A percentile compares a stretch with the other conserved stretches of the same genome.
Conservation (phyloP, 1,284 basidiomycete genomes). For the Microbotryum saponariae region DNA sequence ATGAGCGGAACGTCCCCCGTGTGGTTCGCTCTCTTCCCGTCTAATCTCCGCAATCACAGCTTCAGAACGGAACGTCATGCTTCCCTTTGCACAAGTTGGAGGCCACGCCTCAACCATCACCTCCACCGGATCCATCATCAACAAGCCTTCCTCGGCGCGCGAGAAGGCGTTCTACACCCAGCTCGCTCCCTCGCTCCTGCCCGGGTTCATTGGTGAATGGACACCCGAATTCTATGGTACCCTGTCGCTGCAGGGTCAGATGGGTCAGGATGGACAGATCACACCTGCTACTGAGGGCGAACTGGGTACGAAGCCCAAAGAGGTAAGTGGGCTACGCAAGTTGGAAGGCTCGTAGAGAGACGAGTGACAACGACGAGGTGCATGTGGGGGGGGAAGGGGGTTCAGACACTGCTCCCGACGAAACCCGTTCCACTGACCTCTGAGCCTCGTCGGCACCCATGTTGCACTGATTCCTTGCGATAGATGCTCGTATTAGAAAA, state of each 20-base stretch:
- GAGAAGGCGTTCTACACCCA: conserved; percentile 77
- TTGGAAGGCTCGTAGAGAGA: conserved; percentile 16
- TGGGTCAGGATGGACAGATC: conserved; percentile 42
- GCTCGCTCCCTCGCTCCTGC: conserved; percentile 44
- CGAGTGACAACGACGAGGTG: conserved; percentile 48
- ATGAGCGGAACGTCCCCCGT: too few species aligned
- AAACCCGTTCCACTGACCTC: neutral
- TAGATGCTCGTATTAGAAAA: conserved; percentile 80
- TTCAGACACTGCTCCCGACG: neutral
- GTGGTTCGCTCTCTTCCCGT: too few species aligned
- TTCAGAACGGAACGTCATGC: neutral
- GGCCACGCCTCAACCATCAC: conserved; percentile 70
- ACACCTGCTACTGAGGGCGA: conserved; percentile 37
- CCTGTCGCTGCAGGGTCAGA: conserved; percentile 57
- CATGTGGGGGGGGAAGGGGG: conserved; percentile 24
- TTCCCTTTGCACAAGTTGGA: conserved; percentile 64
- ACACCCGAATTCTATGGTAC: conserved; percentile 68
- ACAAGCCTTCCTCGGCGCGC: conserved; percentile 67
- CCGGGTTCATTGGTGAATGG: conserved; percentile 39
- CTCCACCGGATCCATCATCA: conserved; percentile 63
- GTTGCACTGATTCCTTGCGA: neutral
- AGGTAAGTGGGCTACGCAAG: neutral
- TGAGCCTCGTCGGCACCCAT: neutral
- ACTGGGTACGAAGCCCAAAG: neutral
- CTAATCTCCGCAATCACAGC: neutral